Evolutionary conservation across 2,329 filamentous ascomycete species (phyloP).

Genomic region (Aspergillus fumigatus): DNA sequence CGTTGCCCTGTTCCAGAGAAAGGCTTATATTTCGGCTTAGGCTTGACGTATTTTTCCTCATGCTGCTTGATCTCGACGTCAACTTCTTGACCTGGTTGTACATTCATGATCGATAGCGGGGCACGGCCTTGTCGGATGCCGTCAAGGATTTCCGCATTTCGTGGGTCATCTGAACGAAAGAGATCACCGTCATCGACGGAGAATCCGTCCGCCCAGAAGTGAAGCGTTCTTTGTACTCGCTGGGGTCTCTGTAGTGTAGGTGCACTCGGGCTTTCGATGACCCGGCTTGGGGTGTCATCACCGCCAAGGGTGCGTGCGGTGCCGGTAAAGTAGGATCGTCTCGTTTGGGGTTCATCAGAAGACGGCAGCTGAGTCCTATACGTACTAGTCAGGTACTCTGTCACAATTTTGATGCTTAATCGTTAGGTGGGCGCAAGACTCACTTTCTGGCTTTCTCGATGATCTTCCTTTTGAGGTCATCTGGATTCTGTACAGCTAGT

Average conservation of each 20-base stretch:
- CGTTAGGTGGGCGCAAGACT: not conserved
- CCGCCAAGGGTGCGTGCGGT: constrained; percentile 62
- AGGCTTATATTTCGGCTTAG: constrained; percentile 61
- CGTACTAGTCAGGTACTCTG: not conserved
- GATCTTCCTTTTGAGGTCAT: constrained; percentile 50
- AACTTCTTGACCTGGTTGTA: constrained; percentile 59
- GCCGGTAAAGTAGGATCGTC: constrained; percentile 52
- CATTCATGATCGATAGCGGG: constrained; percentile 59
- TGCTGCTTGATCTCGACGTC: constrained; percentile 62
- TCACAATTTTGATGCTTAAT: not conserved
- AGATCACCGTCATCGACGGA: constrained; percentile 63
- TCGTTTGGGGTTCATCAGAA: constrained; percentile 42
- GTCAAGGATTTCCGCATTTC: constrained; percentile 57
- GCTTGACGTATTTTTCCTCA: constrained; percentile 58
- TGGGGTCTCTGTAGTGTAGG: constrained; percentile 40
- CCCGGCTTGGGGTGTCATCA: constrained; percentile 56
- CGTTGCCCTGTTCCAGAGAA: constrained; percentile 58
- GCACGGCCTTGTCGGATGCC: constrained; percentile 61
- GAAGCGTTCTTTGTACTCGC: constrained; percentile 55
- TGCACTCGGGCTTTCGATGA: constrained; percentile 50
- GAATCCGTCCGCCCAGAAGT: constrained; percentile 64
- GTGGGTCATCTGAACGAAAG: constrained; percentile 59
- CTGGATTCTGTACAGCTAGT: constrained; percentile 62
- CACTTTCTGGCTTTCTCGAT: constrained; percentile 43
- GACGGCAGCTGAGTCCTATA: constrained; percentile 27